These are phyloP conservation scores for Paracoccidioides brasiliensis DNA, from an alignment of 2,329 filamentous ascomycete genomes.

Conservation along the genomic window DNA sequence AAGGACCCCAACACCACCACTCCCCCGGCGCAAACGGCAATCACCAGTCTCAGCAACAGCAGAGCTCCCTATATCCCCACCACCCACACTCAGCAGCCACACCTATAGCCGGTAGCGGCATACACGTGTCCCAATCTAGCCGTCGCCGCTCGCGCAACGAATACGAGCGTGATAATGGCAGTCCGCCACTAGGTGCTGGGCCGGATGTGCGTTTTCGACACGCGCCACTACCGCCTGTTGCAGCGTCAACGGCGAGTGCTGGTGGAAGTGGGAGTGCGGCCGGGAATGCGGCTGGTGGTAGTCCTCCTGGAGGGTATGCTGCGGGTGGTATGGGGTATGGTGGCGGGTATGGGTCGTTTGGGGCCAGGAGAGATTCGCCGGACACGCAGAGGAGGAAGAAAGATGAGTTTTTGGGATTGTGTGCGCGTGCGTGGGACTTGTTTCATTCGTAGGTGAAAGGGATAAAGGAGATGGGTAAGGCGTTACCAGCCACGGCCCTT, in stretches of 20 bases:
- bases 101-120: slow-evolving; percentile 12
- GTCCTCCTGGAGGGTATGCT: neutral
- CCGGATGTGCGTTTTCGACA: slow-evolving; percentile 37
- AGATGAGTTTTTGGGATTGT: slow-evolving; percentile 79
- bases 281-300: neutral
- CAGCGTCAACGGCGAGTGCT: no score
- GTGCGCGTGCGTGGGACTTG: slow-evolving; percentile 85
- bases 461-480: neutral
- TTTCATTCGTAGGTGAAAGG: slow-evolving; percentile 63
- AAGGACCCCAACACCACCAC: slow-evolving; percentile 21
- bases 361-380: slow-evolving; percentile 64
- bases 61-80: slow-evolving; percentile 18
- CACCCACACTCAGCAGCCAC: neutral
- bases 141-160: slow-evolving; percentile 73
- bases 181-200: slow-evolving; percentile 67
- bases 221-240: slow-evolving; percentile 18
- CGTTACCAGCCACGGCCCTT: no score
- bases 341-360: slow-evolving; percentile 6
- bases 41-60: slow-evolving; percentile 32
- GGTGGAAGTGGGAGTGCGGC: neutral
- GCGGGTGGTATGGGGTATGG: neutral
- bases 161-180: slow-evolving; percentile 78
- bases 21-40: neutral
- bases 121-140: slow-evolving; percentile 8
- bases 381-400: slow-evolving; percentile 77